Conservation (phyloP, 2,329 filamentous ascomycete species). For the Trichoderma gracile region DNA sequence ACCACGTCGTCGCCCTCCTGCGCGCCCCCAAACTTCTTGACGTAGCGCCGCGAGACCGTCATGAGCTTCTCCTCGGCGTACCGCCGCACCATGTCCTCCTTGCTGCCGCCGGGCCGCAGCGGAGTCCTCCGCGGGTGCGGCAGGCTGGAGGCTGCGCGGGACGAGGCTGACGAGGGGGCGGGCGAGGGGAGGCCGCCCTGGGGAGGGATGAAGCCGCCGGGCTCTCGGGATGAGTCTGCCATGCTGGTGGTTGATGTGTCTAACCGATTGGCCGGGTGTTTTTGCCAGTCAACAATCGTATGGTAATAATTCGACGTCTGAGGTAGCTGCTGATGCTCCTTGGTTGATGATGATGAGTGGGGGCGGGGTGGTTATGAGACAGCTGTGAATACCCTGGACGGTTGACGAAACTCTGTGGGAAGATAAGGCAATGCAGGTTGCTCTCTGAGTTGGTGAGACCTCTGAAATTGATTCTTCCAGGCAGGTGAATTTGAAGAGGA, state of each 20-base stretch:
- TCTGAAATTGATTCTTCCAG: background rate
- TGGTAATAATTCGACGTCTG: background rate
- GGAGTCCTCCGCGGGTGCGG: constrained; percentile 58
- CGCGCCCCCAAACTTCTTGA: constrained; percentile 57
- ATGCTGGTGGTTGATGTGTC: background rate
- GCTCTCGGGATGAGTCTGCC: constrained; percentile 28
- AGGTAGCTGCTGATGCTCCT: background rate
- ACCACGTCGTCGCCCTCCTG: constrained; percentile 50
- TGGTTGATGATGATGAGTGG: constrained; percentile 13
- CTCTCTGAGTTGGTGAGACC: background rate
- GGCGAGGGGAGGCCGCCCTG: constrained; percentile 53
- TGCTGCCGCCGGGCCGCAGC: constrained; percentile 57
- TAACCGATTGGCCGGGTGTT: background rate
- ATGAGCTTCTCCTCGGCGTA: constrained; percentile 57
- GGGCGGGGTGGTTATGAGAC: background rate
- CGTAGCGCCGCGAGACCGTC: constrained; percentile 57
- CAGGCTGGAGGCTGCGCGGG: constrained; percentile 43
- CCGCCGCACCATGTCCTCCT: constrained; percentile 61
- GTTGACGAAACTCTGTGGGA: background rate
- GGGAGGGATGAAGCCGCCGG: constrained; percentile 56
- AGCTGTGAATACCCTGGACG: constrained; percentile 5
- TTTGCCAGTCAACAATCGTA: background rate
- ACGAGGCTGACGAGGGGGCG: constrained; percentile 52
- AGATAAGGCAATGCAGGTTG: background rate
- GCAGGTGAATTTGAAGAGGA: no score